A percentile compares a stretch with the other conserved stretches of the same genome.
Conservation (phyloP, 106 monocot species). For the Gastrodia elata region DNA sequence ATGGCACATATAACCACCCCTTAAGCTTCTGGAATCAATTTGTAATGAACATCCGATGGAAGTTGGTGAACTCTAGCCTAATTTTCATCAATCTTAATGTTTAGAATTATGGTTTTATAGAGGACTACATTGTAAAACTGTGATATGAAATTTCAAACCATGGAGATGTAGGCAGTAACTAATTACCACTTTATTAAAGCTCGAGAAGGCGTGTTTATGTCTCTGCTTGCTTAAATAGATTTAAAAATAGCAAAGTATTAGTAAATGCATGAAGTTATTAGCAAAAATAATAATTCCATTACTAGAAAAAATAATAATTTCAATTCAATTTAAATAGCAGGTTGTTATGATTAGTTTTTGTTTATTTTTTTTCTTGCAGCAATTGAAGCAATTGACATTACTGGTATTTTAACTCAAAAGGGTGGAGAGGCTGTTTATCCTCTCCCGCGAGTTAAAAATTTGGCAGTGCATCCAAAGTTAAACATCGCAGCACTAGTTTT, state of each 20-base stretch:
- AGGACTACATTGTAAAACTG: background rate
- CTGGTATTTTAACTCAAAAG: constrained; percentile 66
- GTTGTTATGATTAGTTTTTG: background rate
- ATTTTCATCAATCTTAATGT: background rate
- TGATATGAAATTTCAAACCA: background rate
- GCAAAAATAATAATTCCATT: background rate
- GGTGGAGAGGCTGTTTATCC: constrained; percentile 96
- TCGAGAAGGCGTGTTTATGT: background rate
- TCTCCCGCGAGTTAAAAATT: constrained; percentile 67
- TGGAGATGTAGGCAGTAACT: background rate
- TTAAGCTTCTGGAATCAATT: no score
- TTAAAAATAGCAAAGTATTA: background rate
- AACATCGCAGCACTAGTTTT: constrained; percentile 80
- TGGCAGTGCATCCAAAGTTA: constrained; percentile 81
- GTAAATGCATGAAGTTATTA: background rate
- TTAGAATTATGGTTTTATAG: background rate
- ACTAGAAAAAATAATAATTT: background rate
- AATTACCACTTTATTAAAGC: background rate
- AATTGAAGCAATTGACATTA: constrained; percentile 81
- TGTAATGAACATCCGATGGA: background rate
- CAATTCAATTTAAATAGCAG: background rate
- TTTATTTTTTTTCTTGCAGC: constrained; percentile 32
- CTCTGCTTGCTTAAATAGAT: background rate
- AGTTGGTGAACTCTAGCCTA: background rate
- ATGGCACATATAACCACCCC: no score